Base-by-base conservation (phyloP, 768 basidiomycete species). In the Lentinula raphanica region DNA sequence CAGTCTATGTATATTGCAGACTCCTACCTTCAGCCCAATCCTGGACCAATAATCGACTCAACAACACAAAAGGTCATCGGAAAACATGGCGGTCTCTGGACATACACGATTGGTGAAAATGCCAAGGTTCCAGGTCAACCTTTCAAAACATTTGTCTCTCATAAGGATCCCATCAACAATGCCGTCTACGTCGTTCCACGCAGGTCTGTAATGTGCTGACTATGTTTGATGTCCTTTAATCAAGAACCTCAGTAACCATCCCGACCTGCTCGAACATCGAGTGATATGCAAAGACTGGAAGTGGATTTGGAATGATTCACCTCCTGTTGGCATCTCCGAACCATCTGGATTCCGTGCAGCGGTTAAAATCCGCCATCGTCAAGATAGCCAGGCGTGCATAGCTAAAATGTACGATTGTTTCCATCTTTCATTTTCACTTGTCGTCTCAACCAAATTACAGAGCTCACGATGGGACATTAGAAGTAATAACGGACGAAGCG, bases 51-150 rank as follows among this genome's bases (percentile, higher is more conserved):
- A 11, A 69, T 90, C 44, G 77, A 86, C 55, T 66, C 82, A 29
- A 70, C 72, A 0, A 80, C 80, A 1, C 87, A 87, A 5, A 73
- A 78, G 36, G 68, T 72, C 3, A 49, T 90, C 1, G 88, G 81
- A 1, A 53, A 70, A 40, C 95, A 98, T 65, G 59, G 75, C 1
- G 95, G 95, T 0, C 70, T 94, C 0, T 95, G 92, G 90, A 79
- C 78, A 21, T 94, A 84, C 65, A 96, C 94, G 1, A 76, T 97
- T 45, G 95, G 95, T 2, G 88, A 98, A 68, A 80, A 84, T 29
- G 86, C 88, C 0, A 81, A 81, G 45, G 68, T 96, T 21, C 67
- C 72, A 1, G 91, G 93, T 1, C 74, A 85, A 73, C 69, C 72
- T 1, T 66, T 79, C 50, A 81, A 78, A 65, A 79, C 87, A 75